These are phyloP conservation scores for Coccomyxa subellipsoidea DNA, from an alignment of 163 green algal species.

Conservation along the genomic window DNA sequence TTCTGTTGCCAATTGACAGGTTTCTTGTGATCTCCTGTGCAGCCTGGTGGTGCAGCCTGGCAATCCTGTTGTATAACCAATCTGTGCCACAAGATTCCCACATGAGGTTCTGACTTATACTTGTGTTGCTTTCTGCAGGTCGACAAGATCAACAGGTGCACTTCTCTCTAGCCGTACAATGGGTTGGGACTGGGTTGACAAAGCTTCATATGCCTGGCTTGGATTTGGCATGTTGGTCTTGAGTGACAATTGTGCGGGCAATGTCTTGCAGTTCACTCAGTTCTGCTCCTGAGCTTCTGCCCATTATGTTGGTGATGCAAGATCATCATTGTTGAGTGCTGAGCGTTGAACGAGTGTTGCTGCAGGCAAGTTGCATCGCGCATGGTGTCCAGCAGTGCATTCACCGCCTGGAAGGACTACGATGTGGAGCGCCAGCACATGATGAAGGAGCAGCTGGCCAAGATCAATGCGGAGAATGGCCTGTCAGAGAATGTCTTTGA, in stretches of 20 bases:
- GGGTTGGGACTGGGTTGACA: not conserved
- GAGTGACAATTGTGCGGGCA: too few species aligned
- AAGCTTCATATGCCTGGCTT: not conserved
- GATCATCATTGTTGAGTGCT: too few species aligned
- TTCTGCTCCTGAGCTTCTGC: too few species aligned
- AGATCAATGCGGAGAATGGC: constrained; percentile 66
- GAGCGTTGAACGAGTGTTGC: not conserved
- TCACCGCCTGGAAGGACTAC: constrained; percentile 85
- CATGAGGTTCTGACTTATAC: not conserved
- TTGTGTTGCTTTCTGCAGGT: constrained; percentile 40
- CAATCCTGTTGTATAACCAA: too few species aligned
- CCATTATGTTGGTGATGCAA: too few species aligned
- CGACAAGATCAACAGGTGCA: constrained; percentile 83
- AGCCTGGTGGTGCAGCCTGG: too few species aligned
- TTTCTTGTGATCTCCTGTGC: too few species aligned
- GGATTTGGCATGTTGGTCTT: too few species aligned
- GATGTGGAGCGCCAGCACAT: constrained; percentile 72
- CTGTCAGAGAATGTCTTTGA: constrained; percentile 95
- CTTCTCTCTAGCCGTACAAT: not conserved
- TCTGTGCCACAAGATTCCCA: too few species aligned
- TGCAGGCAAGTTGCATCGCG: constrained; percentile 74
- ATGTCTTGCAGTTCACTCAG: too few species aligned
- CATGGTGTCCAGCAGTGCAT: constrained; percentile 65
- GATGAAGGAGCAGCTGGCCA: constrained; percentile 84
- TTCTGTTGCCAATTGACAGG: not conserved